Percentiles rank a stretch among this genome's conserved stretches.
phyloP scores from a whole-genome alignment of 2,329 filamentous ascomycete genomes.

The Scopulariopsis brevicaulis region DNA sequence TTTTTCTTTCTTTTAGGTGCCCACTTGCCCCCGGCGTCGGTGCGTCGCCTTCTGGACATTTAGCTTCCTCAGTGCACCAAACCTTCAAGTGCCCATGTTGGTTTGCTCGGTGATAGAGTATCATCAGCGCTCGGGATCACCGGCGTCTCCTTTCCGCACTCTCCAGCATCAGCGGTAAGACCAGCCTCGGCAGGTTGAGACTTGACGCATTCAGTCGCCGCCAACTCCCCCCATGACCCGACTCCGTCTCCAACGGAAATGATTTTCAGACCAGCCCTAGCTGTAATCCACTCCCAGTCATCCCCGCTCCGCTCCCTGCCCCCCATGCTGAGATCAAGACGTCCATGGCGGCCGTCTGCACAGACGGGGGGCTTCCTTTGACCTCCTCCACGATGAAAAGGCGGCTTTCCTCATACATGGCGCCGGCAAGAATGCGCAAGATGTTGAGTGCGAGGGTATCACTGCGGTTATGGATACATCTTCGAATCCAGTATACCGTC shows the following conservation, averaged over 20 bases:
- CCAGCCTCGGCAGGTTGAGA: background rate
- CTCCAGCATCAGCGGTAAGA: background rate
- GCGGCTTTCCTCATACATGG: background rate
- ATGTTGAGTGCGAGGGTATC: background rate
- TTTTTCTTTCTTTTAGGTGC: too few relatives aligned
- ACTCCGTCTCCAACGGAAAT: too few relatives aligned
- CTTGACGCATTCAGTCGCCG: background rate
- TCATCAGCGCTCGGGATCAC: background rate
- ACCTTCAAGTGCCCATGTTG: too few relatives aligned
- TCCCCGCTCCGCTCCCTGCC: background rate
- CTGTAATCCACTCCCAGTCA: background rate
- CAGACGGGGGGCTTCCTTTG: background rate
- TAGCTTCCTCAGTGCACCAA: too few relatives aligned
- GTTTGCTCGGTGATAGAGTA: too few relatives aligned
- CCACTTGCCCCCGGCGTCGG: too few relatives aligned
- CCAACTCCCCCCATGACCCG: background rate
- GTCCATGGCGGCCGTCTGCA: background rate
- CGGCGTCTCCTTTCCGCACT: background rate
- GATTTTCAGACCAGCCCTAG: background rate
- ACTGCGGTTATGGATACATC: background rate
- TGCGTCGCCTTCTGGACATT: too few relatives aligned
- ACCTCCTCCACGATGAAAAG: background rate
- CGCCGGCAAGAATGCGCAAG: background rate
- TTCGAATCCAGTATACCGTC: background rate
- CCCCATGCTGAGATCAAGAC: background rate